Conservation (phyloP, 2,329 filamentous ascomycete genomes). For the Knufia fluminis region DNA sequence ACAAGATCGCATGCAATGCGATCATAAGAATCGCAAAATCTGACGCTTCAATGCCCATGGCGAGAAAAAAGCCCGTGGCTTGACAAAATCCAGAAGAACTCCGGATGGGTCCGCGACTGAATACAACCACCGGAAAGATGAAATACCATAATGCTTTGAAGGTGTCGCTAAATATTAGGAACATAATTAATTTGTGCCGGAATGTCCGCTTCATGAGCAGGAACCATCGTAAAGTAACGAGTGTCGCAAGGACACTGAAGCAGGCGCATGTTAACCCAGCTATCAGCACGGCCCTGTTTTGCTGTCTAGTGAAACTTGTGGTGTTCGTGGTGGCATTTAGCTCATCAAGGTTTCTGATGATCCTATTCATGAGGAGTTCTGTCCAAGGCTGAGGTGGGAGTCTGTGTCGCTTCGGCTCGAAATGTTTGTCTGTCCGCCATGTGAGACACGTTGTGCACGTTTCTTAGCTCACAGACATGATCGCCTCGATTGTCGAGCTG, state of each 20-base stretch:
- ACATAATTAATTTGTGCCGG: conserved; percentile 64
- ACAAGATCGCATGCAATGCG: conserved; percentile 61
- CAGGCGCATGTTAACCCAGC: conserved; percentile 38
- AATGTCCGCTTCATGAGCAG: conserved; percentile 63
- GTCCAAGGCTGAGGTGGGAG: not conserved
- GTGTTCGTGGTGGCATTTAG: not conserved
- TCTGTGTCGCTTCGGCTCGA: not conserved
- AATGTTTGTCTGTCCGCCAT: not conserved
- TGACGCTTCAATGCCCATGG: conserved; percentile 54
- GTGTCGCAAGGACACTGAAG: conserved; percentile 48
- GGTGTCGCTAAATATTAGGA: conserved; percentile 63
- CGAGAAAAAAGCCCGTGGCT: conserved; percentile 57
- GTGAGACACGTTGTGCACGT: not conserved
- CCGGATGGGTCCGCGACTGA: conserved; percentile 43
- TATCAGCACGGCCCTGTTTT: conserved; percentile 30
- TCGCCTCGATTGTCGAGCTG: too few species aligned
- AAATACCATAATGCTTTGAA: conserved; percentile 62
- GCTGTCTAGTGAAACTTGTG: not conserved
- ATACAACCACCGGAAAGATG: conserved; percentile 52
- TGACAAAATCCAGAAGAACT: conserved; percentile 54
- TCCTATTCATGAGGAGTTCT: not conserved
- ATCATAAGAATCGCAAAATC: conserved; percentile 66
- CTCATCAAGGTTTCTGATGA: not conserved
- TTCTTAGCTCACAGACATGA: too few species aligned
- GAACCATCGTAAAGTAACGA: conserved; percentile 62